Conservation (phyloP, 2,329 filamentous ascomycete species). For the Xylariaceae sp. region DNA sequence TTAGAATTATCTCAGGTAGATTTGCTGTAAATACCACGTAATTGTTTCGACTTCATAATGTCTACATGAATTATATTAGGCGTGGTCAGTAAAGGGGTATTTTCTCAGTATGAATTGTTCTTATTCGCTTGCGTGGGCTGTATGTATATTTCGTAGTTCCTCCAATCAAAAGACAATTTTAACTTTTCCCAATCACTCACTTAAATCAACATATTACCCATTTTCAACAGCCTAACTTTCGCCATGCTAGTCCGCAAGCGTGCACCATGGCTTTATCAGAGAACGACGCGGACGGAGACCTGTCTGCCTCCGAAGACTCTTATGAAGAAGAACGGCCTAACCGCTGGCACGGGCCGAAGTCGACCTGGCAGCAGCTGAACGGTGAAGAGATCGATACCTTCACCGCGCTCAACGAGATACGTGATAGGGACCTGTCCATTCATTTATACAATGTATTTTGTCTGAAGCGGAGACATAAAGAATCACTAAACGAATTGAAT, state of each 20-base stretch:
- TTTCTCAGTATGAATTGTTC: too few relatives aligned
- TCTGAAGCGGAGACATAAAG: conserved; percentile 55
- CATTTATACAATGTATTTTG: conserved; percentile 81
- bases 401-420: conserved; percentile 63
- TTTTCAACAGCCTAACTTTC: not conserved
- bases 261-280: conserved; percentile 22
- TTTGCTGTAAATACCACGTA: conserved; percentile 19
- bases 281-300: conserved; percentile 27
- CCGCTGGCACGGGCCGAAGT: conserved; percentile 67
- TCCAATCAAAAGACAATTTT: not conserved
- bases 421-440: conserved; percentile 67
- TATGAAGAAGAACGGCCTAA: conserved; percentile 61
- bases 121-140: not conserved
- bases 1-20: conserved; percentile 9
- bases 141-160: not conserved
- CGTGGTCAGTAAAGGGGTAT: too few relatives aligned
- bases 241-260: not conserved
- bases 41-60: conserved; percentile 1
- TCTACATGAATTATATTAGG: not conserved
- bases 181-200: not conserved
- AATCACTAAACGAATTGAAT: conserved; percentile 3
- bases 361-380: conserved; percentile 69
- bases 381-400: conserved; percentile 64
- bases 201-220: not conserved
- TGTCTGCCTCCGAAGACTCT: conserved; percentile 47